A percentile compares a stretch with the other conserved stretches of the same genome.
Conservation (phyloP, 257 asterid genomes). For the Echites panduratus region DNA sequence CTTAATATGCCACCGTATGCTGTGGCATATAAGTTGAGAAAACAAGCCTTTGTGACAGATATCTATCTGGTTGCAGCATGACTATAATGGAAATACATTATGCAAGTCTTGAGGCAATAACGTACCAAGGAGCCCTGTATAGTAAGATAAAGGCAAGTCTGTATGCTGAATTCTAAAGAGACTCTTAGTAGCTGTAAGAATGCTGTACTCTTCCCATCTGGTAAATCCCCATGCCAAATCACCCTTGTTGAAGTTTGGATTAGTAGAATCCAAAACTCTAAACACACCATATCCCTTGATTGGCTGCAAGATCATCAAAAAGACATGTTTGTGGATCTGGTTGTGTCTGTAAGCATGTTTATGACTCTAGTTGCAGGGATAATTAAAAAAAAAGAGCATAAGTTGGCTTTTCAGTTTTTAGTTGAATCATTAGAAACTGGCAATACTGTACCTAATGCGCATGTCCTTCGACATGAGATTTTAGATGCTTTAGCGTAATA, state of each 20-base stretch:
- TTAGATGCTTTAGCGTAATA: background rate
- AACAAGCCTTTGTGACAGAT: too few relatives aligned
- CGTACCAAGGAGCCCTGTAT: constrained; percentile 41
- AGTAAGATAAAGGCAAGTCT: constrained; percentile 42
- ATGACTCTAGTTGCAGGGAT: background rate
- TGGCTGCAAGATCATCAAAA: constrained; percentile 20
- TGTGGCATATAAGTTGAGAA: too few relatives aligned
- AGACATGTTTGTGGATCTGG: background rate
- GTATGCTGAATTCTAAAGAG: constrained; percentile 32
- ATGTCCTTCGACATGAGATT: background rate
- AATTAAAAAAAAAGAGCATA: background rate
- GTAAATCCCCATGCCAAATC: constrained; percentile 47
- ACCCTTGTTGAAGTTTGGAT: constrained; percentile 46
- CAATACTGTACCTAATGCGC: background rate
- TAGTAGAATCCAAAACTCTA: constrained; percentile 43
- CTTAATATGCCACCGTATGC: too few relatives aligned
- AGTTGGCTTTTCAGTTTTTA: background rate
- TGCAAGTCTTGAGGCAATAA: background rate
- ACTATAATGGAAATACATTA: too few relatives aligned
- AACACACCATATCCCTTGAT: constrained; percentile 47
- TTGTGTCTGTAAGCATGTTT: background rate
- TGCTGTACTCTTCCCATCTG: constrained; percentile 61
- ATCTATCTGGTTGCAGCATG: too few relatives aligned
- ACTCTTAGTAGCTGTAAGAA: constrained; percentile 17
- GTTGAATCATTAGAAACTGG: background rate